phyloP scores from a whole-genome alignment of 345 rosid genomes.

The Brassica cretica region DNA sequence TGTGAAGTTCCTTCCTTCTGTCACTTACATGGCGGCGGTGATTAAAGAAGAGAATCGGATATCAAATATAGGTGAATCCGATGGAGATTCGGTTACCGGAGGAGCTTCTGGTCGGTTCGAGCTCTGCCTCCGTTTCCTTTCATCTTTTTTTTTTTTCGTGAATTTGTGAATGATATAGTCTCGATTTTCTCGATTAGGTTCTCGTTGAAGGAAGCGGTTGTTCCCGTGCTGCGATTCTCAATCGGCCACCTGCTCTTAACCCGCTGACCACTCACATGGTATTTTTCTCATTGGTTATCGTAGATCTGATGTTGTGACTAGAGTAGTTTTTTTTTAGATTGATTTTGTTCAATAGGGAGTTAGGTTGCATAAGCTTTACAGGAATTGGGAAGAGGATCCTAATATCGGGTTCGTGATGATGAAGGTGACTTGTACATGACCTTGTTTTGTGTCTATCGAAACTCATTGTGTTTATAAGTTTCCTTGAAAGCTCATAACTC shows the following conservation, averaged over 20 bases:
- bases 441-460: background rate
- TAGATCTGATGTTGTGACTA: background rate
- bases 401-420: constrained; percentile 70
- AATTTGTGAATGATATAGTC: background rate
- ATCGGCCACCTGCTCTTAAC: constrained; percentile 79
- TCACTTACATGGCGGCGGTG: too few relatives aligned
- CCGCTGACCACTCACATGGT: constrained; percentile 69
- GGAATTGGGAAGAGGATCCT: constrained; percentile 85
- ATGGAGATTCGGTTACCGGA: constrained; percentile 21
- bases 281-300: background rate
- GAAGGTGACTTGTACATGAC: constrained; percentile 53
- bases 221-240: constrained; percentile 78
- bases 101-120: constrained; percentile 44
- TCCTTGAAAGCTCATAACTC: constrained; percentile 4
- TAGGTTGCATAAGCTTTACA: constrained; percentile 65
- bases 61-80: too few relatives aligned
- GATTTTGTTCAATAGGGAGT: constrained; percentile 43
- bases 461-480: too few relatives aligned
- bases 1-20: too few relatives aligned
- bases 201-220: constrained; percentile 67
- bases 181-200: constrained; percentile 44
- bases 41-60: too few relatives aligned
- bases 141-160: background rate
- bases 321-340: background rate
- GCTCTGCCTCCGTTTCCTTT: background rate